Base-by-base conservation (phyloP, 352 stramenopile species). In the Phytophthora sp. region DNA sequence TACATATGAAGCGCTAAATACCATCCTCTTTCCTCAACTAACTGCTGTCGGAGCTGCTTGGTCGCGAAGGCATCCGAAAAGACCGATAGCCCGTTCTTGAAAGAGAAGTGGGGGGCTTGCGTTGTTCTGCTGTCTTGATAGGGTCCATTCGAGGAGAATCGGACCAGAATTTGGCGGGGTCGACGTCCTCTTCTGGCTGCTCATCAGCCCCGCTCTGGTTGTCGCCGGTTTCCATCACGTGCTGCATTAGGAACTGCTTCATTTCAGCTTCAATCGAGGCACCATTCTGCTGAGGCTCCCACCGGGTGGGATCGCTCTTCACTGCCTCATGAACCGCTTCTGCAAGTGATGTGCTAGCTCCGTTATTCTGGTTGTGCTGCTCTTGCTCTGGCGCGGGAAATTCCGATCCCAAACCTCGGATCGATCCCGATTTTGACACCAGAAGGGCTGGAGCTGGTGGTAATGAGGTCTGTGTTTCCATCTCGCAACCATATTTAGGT, bases 231-330 rank as follows among this genome's bases (percentile, higher is more conserved):
- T 44, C 63, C 39, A 31, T 39, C 16, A 55, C 65, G 44, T 84
- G 64, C 50, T 75, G 47, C 7, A 84, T 39, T 1, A 90, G 76
- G n/a, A 77, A 73, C 31, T 63, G 39, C 55, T 86, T 87, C 82
- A 90, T 90, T 58, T 85, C 73, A n/a, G 71, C 57, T 27, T 86
- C 81, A 29, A 88, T 74, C 2, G 58, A 16, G 4, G 69, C 63
- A 8, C 73, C 69, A 41, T 84, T 71, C 3, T 76, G 27, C 23
- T 83, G 66, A 0, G 66, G 74, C 23, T 83, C 58, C 39, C 39
- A 51, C 2, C 6, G 33, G 11, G 16, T 24, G n/a, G n/a, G n/a
- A 12, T 45, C 49, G 18, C n/a, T 53, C 18, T 62, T 57, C 16
- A 29, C 44, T 27, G 21, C 20, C 4, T 39, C 38, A n/a, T 16